A percentile compares a stretch with the other conserved stretches of the same genome.
These are phyloP conservation scores for Cutaneotrichosporon sp. DNA, from an alignment of 1,284 basidiomycete genomes.

Conservation along the genomic window DNA sequence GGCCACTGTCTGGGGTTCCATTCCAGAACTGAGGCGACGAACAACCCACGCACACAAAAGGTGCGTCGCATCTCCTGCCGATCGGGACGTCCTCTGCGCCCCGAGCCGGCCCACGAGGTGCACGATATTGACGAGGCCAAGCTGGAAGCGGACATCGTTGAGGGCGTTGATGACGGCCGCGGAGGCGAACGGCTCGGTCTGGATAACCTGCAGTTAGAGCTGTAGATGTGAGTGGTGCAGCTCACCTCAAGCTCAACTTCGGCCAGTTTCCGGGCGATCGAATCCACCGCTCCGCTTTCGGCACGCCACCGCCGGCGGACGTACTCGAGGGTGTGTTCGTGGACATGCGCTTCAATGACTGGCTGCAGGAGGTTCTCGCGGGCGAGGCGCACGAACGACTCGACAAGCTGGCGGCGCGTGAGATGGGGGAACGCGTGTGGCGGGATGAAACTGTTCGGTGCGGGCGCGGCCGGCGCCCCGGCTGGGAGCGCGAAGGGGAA, in stretches of 20 bases:
- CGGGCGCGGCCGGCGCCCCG: constrained; percentile 9
- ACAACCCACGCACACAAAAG: constrained; percentile 29
- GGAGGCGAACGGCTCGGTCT: constrained; percentile 21
- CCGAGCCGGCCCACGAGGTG: constrained; percentile 34
- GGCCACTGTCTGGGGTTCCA: constrained; percentile 22
- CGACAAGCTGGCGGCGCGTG: constrained; percentile 33
- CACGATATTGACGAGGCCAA: constrained; percentile 35
- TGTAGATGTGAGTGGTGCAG: neutral
- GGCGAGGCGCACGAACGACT: constrained; percentile 29
- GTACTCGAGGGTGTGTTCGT: constrained; percentile 41
- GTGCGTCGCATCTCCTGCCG: constrained; percentile 10
- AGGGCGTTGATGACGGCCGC: constrained; percentile 31
- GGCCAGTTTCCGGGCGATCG: constrained; percentile 33
- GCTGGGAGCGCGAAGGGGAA: constrained; percentile 32
- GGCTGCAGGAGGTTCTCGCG: constrained; percentile 3
- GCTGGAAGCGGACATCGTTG: constrained; percentile 32
- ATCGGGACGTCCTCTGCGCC: neutral
- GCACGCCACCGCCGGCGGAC: constrained; percentile 34
- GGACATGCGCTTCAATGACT: constrained; percentile 6
- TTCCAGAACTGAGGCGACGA: constrained; percentile 29
- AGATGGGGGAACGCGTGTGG: constrained; percentile 22
- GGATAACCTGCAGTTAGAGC: constrained; percentile 31
- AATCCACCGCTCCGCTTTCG: constrained; percentile 28
- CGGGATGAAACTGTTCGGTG: constrained; percentile 14
- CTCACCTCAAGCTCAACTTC: constrained; percentile 50